Evolutionary conservation across 169 alveolate species (phyloP).

Genomic region (Plasmodium yoelii): DNA sequence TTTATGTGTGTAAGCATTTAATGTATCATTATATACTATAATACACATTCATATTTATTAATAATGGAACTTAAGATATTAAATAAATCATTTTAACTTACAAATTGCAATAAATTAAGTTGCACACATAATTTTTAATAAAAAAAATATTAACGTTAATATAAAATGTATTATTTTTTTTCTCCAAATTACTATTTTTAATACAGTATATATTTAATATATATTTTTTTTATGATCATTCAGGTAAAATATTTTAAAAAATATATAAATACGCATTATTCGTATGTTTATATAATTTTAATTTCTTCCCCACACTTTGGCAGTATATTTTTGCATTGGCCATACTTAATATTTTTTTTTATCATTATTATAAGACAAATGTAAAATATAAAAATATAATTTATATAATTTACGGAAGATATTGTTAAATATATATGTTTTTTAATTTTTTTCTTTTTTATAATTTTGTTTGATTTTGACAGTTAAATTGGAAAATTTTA

Average conservation of each 20-base stretch:
- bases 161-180: neutral
- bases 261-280: too few species aligned
- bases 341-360: neutral
- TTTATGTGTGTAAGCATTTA: too few species aligned
- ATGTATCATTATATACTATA: too few species aligned
- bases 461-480: conserved; percentile 12
- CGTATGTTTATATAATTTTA: too few species aligned
- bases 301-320: too few species aligned
- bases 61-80: neutral
- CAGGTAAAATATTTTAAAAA: too few species aligned
- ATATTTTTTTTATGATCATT: too few species aligned
- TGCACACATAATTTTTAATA: conserved; percentile 2
- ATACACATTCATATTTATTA: neutral
- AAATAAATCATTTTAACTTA: neutral
- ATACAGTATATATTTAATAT: too few species aligned
- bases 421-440: conserved; percentile 21
- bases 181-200: neutral
- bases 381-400: conserved; percentile 7
- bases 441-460: conserved; percentile 1
- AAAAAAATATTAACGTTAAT: neutral
- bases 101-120: neutral
- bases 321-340: too few species aligned
- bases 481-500: neutral
- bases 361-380: conserved; percentile 37
- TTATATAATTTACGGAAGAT: neutral